A percentile compares a stretch with the other conserved stretches of the same genome.
Conservation (phyloP, 192 early-diverging fungal genomes). For the Podila minutissima region DNA sequence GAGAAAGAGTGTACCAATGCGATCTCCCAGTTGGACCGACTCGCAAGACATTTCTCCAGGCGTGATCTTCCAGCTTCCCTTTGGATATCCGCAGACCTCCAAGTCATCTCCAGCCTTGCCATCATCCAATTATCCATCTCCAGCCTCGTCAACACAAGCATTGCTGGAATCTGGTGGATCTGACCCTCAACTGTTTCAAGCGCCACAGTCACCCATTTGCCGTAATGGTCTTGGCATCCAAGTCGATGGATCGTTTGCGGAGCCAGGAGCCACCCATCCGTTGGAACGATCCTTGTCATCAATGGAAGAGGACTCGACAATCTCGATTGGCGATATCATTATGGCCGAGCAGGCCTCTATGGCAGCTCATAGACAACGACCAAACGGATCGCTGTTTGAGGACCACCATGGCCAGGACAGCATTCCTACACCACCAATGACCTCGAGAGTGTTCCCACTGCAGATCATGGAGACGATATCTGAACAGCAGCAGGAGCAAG, state of each 20-base stretch:
- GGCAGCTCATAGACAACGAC: neutral
- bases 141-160: neutral
- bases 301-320: slow-evolving; percentile 21
- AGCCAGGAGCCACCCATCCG: slow-evolving; percentile 36
- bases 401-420: neutral
- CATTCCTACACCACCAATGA: slow-evolving; percentile 37
- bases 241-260: slow-evolving; percentile 22
- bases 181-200: slow-evolving; percentile 5
- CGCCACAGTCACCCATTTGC: slow-evolving; percentile 24
- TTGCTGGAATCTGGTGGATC: neutral
- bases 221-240: slow-evolving; percentile 42
- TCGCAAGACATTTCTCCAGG: slow-evolving; percentile 30
- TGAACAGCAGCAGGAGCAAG: slow-evolving; percentile 1
- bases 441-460: slow-evolving; percentile 13
- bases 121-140: neutral
- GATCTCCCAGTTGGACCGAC: slow-evolving; percentile 22
- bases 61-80: slow-evolving; percentile 41
- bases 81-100: slow-evolving; percentile 16
- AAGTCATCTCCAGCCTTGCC: slow-evolving; percentile 1
- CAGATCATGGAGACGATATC: slow-evolving; percentile 18
- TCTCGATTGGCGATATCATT: slow-evolving; percentile 37
- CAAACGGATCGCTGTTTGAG: neutral
- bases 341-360: slow-evolving; percentile 28
- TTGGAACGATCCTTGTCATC: slow-evolving; percentile 26
- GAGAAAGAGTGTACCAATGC: slow-evolving; percentile 42